Evolutionary conservation across 352 stramenopile genomes (phyloP), one percentile per base, ranked within the genome.

Genomic region (Pythium brachiatum): DNA sequence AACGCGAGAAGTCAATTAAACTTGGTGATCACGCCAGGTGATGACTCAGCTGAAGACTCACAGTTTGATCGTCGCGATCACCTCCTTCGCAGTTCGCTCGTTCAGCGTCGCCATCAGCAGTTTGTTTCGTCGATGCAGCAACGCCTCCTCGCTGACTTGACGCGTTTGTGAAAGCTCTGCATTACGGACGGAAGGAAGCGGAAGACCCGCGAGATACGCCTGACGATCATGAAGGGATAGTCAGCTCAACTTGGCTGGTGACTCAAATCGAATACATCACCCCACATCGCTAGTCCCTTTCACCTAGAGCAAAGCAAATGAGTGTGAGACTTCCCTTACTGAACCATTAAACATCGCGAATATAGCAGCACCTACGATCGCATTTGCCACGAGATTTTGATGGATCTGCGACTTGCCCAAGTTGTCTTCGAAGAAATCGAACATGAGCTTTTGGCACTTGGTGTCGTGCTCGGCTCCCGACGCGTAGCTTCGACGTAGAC

Each of bases 381-480:
- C 53, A 15, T 50, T 53, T 31, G 44, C 25, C n/a, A 68, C 38
- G n/a, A 71, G 55, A 27, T 7, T n/a, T 29, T 31, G 21, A 27
- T 68, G 47, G n/a, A 20, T 9, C 27, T 11, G 3, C 3, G 57
- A 41, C 7, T 41, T 31, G 16, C 60, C 53, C 12, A 71, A 38
- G 29, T 16, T 38, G 8, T 71, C 52, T 20, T 67, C 64, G 29
- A 71, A 63, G 32, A 71, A 68, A 38, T 53, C n/a, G 29, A 59
- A 71, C 55, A 71, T 64, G 16, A 64, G 16, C 26, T 53, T 11
- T 9, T 62, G 64, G 32, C 59, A 68, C 1, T 31, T 36, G 5
- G 13, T 15, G 41, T 66, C 58, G n/a, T 41, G 1, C 36, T 71
- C 64, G 0, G 18, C 26, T 36, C 64, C 64, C 51, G 59, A 62